Percentiles rank a stretch among this genome's conserved stretches.
These are phyloP conservation scores for Geotrichum siamense DNA, from an alignment of 1,139 yeast species.

Conservation along the genomic window DNA sequence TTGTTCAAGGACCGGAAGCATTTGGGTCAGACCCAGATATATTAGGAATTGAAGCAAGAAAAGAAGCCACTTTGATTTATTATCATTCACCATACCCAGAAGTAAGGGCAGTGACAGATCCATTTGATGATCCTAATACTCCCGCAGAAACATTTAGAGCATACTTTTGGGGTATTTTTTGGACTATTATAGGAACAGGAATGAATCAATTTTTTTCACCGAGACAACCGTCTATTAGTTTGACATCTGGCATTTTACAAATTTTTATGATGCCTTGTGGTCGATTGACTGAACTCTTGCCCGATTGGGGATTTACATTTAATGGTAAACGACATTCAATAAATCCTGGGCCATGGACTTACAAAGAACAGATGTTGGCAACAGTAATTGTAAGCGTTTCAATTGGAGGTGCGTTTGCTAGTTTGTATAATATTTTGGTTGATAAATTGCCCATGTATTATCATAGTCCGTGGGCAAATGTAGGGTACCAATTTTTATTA, in stretches of 20 bases:
- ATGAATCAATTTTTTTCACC: conserved; percentile 52
- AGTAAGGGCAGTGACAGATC: conserved; percentile 44
- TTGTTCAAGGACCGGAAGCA: conserved; percentile 24
- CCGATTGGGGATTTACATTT: conserved; percentile 42
- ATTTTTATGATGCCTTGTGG: conserved; percentile 54
- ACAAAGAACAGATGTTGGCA: conserved; percentile 61
- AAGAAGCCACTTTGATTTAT: conserved; percentile 42
- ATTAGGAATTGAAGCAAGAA: conserved; percentile 32
- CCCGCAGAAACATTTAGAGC: conserved; percentile 47
- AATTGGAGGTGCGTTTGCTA: conserved; percentile 31
- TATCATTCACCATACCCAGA: conserved; percentile 45
- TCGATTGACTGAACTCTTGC: conserved; percentile 35
- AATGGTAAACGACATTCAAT: conserved; percentile 37
- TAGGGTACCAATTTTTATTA: conserved; percentile 41
- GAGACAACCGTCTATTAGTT: conserved; percentile 45
- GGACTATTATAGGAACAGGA: conserved; percentile 50
- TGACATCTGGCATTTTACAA: conserved; percentile 46
- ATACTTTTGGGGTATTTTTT: conserved; percentile 47
- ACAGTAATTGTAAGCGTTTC: conserved; percentile 31
- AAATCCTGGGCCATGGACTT: conserved; percentile 58
- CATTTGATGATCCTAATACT: conserved; percentile 41
- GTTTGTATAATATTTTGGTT: conserved; percentile 36
- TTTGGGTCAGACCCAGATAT: conserved; percentile 15
- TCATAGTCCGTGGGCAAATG: conserved; percentile 36
- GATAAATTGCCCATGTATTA: conserved; percentile 36